phyloP scores from a whole-genome alignment of 768 basidiomycete genomes.

The Panaeolus cyanescens region DNA sequence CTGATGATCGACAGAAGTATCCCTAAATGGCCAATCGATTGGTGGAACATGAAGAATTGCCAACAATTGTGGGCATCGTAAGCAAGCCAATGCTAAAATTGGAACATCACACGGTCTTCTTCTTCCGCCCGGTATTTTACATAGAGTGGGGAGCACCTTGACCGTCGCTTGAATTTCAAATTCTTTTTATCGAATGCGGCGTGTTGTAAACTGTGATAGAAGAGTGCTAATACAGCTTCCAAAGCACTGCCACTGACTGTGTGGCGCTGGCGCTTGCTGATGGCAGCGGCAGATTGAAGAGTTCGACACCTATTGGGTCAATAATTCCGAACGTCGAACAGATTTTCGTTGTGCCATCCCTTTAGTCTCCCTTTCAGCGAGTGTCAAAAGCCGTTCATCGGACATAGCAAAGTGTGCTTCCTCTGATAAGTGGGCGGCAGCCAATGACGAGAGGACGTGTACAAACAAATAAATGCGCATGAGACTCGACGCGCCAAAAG shows the following conservation, averaged over 20 bases:
- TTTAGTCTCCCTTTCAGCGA: background rate
- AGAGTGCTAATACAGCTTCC: background rate
- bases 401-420: background rate
- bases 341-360: background rate
- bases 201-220: background rate
- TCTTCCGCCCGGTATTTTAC: background rate
- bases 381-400: background rate
- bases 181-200: background rate
- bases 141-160: background rate
- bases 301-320: background rate
- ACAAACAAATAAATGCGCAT: background rate
- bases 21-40: background rate
- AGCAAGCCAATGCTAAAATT: background rate
- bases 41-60: background rate
- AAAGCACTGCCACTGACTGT: slow-evolving; percentile 3
- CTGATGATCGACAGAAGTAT: slow-evolving; percentile 12
- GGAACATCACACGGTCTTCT: background rate
- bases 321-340: background rate
- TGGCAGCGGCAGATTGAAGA: background rate
- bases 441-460: background rate
- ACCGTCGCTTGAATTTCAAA: background rate
- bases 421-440: background rate
- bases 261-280: slow-evolving; percentile 6
- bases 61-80: background rate
- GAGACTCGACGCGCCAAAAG: background rate